Evolutionary conservation across 345 rosid genomes (phyloP).

Genomic region (Gynandropsis gynandra): DNA sequence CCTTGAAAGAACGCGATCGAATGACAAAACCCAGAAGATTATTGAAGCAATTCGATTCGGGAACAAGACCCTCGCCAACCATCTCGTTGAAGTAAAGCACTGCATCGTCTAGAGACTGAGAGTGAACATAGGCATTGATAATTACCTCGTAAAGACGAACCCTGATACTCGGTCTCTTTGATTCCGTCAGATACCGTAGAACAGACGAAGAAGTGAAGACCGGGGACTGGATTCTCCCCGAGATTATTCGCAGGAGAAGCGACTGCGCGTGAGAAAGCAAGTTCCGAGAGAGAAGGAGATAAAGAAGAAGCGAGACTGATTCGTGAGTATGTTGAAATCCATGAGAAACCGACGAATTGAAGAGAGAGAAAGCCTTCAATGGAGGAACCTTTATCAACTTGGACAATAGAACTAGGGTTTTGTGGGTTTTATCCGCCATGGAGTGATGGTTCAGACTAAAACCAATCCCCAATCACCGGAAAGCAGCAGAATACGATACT

Average conservation of each 20-base stretch:
- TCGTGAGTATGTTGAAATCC: conserved; percentile 44
- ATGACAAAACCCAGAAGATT: conserved; percentile 37
- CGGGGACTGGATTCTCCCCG: conserved; percentile 39
- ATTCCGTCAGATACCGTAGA: conserved; percentile 30
- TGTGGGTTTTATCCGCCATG: conserved; percentile 27
- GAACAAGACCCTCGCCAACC: conserved; percentile 37
- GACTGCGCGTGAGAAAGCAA: conserved; percentile 38
- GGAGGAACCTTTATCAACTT: conserved; percentile 54
- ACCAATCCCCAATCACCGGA: no score
- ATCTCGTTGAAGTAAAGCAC: conserved; percentile 42
- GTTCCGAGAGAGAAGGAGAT: conserved; percentile 38
- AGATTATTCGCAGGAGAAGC: conserved; percentile 38
- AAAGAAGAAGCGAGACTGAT: conserved; percentile 37
- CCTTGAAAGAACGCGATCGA: conserved; percentile 32
- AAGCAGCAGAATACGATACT: no score
- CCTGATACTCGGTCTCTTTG: conserved; percentile 15
- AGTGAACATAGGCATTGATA: conserved; percentile 40
- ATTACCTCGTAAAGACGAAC: conserved; percentile 42
- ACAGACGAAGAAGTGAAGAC: conserved; percentile 43
- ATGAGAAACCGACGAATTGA: conserved; percentile 31
- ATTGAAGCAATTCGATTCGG: conserved; percentile 39
- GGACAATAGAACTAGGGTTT: conserved; percentile 25
- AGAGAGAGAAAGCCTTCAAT: conserved; percentile 35
- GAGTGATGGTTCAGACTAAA: background rate
- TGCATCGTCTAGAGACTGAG: conserved; percentile 34